phyloP scores from a whole-genome alignment of 2,329 filamentous ascomycete genomes.

The Fusarium pseudoanthophilum region DNA sequence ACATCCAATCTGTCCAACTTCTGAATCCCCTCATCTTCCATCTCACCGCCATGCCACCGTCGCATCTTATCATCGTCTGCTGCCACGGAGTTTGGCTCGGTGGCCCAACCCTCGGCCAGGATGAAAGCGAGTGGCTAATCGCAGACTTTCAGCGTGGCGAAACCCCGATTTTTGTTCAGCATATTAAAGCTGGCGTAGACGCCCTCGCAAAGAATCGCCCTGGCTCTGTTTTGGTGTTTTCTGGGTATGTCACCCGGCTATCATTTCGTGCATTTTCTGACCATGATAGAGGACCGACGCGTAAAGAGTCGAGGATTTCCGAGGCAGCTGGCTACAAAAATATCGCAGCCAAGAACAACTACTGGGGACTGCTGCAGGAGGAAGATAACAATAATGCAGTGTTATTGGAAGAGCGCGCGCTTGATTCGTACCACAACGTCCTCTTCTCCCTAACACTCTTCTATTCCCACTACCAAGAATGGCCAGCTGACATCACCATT shows the following conservation, averaged over 20 bases:
- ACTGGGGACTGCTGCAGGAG: constrained; percentile 54
- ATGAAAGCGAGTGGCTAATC: constrained; percentile 76
- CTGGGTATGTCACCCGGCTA: constrained; percentile 64
- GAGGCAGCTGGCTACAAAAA: constrained; percentile 74
- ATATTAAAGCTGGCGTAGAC: constrained; percentile 73
- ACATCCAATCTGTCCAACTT: neutral
- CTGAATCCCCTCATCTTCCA: constrained; percentile 25
- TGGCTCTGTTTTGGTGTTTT: constrained; percentile 72
- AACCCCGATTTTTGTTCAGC: constrained; percentile 80
- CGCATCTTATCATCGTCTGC: constrained; percentile 80
- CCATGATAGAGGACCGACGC: constrained; percentile 68
- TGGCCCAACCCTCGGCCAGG: constrained; percentile 60
- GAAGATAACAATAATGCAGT: constrained; percentile 48
- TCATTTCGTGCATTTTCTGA: neutral
- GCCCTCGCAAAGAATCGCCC: constrained; percentile 58
- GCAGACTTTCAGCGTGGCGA: constrained; percentile 82
- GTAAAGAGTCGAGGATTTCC: constrained; percentile 63
- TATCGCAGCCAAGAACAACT: constrained; percentile 58
- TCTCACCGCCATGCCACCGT: constrained; percentile 42
- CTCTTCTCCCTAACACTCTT: constrained; percentile 75
- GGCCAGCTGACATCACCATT: constrained; percentile 69
- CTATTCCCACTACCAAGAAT: constrained; percentile 54
- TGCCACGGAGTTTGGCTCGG: constrained; percentile 84
- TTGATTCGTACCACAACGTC: constrained; percentile 89
- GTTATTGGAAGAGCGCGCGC: constrained; percentile 74